Evolutionary conservation across 164 flowering plant genomes (phyloP).

Genomic region (Vitis rupestris): DNA sequence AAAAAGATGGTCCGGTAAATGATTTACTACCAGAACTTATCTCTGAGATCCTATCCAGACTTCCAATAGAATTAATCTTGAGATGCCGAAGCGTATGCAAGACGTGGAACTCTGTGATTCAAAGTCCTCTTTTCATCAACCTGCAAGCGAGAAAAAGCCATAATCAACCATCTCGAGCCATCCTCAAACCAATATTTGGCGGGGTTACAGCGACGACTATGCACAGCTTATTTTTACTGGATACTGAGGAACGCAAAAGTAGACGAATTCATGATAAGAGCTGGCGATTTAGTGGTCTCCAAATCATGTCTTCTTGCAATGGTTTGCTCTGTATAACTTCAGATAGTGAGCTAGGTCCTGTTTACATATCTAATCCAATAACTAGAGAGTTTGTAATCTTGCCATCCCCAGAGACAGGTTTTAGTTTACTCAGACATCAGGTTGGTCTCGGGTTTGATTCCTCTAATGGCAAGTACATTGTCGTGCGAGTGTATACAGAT

Average conservation of each 20-base stretch:
- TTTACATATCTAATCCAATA: slow-evolving; percentile 1
- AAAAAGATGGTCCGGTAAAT: neutral
- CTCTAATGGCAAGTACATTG: neutral
- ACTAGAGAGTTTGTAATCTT: neutral
- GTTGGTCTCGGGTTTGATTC: slow-evolving; percentile 1
- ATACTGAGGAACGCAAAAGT: neutral
- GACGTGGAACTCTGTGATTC: neutral
- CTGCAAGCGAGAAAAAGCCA: neutral
- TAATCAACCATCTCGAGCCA: neutral
- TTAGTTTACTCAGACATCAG: neutral
- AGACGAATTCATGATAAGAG: neutral
- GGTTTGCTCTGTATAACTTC: slow-evolving; percentile 1
- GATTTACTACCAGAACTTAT: neutral
- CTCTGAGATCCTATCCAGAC: neutral
- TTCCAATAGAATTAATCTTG: neutral
- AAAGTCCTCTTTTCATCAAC: neutral
- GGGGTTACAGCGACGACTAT: neutral
- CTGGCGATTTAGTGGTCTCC: neutral
- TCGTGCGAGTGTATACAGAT: neutral
- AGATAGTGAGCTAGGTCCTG: neutral
- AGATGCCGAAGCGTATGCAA: neutral
- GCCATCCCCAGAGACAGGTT: neutral
- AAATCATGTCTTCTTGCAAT: neutral
- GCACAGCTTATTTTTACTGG: neutral
- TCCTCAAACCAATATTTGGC: neutral